phyloP scores from a whole-genome alignment of 164 flowering plant species.

The Vitis rupestris region DNA sequence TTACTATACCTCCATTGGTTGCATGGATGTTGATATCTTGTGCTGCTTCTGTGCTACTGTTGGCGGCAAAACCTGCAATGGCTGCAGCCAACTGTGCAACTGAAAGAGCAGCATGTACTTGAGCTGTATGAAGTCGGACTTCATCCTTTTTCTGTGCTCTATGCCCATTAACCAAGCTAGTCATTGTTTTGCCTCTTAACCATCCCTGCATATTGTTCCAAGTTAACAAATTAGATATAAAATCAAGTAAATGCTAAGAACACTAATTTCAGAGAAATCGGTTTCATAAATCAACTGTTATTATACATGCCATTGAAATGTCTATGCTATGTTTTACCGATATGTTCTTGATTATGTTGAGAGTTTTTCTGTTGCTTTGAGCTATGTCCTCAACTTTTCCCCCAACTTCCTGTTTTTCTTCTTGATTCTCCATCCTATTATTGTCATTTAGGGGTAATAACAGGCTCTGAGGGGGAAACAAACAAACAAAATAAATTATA shows the following conservation, averaged over 20 bases:
- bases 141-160: slow-evolving; percentile 25
- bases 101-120: slow-evolving; percentile 33
- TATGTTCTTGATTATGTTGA: not conserved
- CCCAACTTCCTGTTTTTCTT: not conserved
- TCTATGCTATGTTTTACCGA: slow-evolving; percentile 3
- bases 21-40: not conserved
- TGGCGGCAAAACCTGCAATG: slow-evolving; percentile 20
- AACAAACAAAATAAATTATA: not conserved
- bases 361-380: not conserved
- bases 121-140: slow-evolving; percentile 22
- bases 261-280: too few relatives aligned
- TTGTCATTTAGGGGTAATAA: slow-evolving; percentile 5
- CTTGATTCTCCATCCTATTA: not conserved
- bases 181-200: slow-evolving; percentile 14
- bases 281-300: not conserved
- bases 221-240: slow-evolving; percentile 5
- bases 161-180: slow-evolving; percentile 5
- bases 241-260: not conserved
- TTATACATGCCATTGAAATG: too few relatives aligned
- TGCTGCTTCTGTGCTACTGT: slow-evolving; percentile 1
- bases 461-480: not conserved
- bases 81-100: slow-evolving; percentile 32
- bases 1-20: not conserved
- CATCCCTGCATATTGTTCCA: slow-evolving; percentile 15
- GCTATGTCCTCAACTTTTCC: not conserved